Percentiles rank a stretch among this genome's conserved stretches.
Evolutionary conservation across 306 rosid genomes (phyloP).

Genomic region (Styphnolobium japonicum): DNA sequence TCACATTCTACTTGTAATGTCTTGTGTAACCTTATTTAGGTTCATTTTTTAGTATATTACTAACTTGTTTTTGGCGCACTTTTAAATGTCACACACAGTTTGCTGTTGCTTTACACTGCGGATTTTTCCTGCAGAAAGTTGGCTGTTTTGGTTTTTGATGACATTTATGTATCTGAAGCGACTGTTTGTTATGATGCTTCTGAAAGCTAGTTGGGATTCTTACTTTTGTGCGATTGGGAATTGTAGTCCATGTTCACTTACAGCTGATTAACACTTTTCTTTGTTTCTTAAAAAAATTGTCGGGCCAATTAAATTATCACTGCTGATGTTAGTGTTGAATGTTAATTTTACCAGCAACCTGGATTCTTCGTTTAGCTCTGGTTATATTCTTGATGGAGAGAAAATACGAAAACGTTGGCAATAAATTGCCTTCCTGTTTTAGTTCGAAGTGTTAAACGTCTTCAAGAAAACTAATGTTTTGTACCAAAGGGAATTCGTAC

Average conservation of each 20-base stretch:
- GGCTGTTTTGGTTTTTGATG: neutral
- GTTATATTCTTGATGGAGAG: neutral
- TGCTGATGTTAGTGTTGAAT: neutral
- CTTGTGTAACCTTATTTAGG: constrained; percentile 14
- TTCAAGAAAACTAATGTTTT: neutral
- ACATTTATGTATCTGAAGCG: too few species aligned
- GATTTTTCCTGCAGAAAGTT: neutral
- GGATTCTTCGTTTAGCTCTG: neutral
- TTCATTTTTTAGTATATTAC: constrained; percentile 8
- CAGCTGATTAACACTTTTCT: too few species aligned
- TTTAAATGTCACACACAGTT: neutral
- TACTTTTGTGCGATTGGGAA: neutral
- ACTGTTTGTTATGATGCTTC: neutral
- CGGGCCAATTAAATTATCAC: too few species aligned
- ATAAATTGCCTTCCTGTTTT: neutral
- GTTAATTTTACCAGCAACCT: neutral
- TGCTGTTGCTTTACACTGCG: constrained; percentile 1
- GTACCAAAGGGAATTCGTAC: neutral
- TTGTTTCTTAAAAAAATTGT: too few species aligned
- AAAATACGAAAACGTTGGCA: neutral
- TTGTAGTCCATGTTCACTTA: too few species aligned
- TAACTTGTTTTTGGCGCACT: neutral
- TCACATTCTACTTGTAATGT: neutral
- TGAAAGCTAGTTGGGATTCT: neutral
- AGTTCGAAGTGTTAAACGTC: neutral